phyloP scores from a whole-genome alignment of 805 yeast species.

The Barnettozyma wickerhamii region DNA sequence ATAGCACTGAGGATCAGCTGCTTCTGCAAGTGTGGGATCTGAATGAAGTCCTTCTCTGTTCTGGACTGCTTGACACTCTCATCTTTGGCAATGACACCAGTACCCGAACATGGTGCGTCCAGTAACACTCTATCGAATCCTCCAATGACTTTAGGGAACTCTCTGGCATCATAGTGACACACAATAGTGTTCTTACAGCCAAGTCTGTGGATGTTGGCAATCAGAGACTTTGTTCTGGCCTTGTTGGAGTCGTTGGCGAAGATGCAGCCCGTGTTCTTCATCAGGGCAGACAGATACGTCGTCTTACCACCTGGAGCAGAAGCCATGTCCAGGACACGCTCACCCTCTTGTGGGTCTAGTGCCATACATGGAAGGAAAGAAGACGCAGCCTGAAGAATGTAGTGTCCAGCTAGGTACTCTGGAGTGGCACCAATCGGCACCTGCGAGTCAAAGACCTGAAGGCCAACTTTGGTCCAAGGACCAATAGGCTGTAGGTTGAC shows the following conservation, averaged over 20 bases:
- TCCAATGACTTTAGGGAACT: conserved; percentile 96
- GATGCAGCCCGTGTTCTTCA: conserved; percentile 97
- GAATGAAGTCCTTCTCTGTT: conserved; percentile 94
- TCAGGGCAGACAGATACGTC: conserved; percentile 88
- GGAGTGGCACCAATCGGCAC: conserved; percentile 99
- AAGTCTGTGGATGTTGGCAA: conserved; percentile 95
- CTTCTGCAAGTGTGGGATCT: conserved; percentile 94
- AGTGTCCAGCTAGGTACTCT: conserved; percentile 96
- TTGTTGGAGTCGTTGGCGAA: conserved; percentile 98
- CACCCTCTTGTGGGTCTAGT: conserved; percentile 93
- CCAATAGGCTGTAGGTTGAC: conserved; percentile 97
- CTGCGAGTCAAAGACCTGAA: conserved; percentile 95
- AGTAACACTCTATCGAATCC: conserved; percentile 93
- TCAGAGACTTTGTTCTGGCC: conserved; percentile 91
- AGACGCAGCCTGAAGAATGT: conserved; percentile 97
- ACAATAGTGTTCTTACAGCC: conserved; percentile 97
- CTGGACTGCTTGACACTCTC: conserved; percentile 89
- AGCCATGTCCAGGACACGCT: conserved; percentile 96
- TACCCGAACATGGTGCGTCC: conserved; percentile 99
- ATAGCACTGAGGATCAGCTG: conserved; percentile 91
- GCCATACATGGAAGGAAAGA: conserved; percentile 98
- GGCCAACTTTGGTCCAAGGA: conserved; percentile 96
- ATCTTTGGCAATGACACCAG: conserved; percentile 98
- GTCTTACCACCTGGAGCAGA: conserved; percentile 99
- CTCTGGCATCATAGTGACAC: conserved; percentile 97